phyloP scores from a whole-genome alignment of 768 basidiomycete species.

The Mycena polygramma region DNA sequence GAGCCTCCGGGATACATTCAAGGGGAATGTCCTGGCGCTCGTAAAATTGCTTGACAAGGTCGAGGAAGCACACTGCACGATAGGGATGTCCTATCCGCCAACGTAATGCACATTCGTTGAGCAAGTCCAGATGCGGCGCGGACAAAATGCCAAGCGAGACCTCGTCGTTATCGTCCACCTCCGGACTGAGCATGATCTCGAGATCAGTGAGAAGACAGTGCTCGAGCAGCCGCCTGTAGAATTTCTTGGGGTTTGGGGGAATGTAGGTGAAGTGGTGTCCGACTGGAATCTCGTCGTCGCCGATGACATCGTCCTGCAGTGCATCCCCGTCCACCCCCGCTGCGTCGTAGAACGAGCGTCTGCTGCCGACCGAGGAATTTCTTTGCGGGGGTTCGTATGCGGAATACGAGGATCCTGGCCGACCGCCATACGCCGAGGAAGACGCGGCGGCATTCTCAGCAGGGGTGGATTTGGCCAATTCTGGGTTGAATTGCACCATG shows the following conservation, averaged over 20 bases:
- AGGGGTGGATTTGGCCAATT: slow-evolving; percentile 84
- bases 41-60: slow-evolving; percentile 88
- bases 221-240: slow-evolving; percentile 88
- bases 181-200: slow-evolving; percentile 89
- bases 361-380: slow-evolving; percentile 74
- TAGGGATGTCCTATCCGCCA: slow-evolving; percentile 91
- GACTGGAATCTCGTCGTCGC: slow-evolving; percentile 77
- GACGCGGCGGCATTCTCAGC: slow-evolving; percentile 63
- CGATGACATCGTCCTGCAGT: slow-evolving; percentile 58
- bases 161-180: slow-evolving; percentile 95
- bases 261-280: slow-evolving; percentile 91
- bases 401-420: slow-evolving; percentile 73
- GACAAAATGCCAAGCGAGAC: slow-evolving; percentile 95
- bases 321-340: slow-evolving; percentile 50
- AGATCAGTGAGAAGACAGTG: slow-evolving; percentile 87
- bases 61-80: slow-evolving; percentile 84
- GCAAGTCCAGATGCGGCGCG: slow-evolving; percentile 79
- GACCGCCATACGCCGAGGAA: slow-evolving; percentile 55
- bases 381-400: slow-evolving; percentile 56
- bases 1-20: slow-evolving; percentile 94
- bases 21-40: slow-evolving; percentile 92
- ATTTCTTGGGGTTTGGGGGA: slow-evolving; percentile 88
- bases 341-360: slow-evolving; percentile 67
- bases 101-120: slow-evolving; percentile 88
- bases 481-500: slow-evolving; percentile 89